Conservation (phyloP, 2,329 filamentous ascomycete genomes). For the Aspergillus uvarum region DNA sequence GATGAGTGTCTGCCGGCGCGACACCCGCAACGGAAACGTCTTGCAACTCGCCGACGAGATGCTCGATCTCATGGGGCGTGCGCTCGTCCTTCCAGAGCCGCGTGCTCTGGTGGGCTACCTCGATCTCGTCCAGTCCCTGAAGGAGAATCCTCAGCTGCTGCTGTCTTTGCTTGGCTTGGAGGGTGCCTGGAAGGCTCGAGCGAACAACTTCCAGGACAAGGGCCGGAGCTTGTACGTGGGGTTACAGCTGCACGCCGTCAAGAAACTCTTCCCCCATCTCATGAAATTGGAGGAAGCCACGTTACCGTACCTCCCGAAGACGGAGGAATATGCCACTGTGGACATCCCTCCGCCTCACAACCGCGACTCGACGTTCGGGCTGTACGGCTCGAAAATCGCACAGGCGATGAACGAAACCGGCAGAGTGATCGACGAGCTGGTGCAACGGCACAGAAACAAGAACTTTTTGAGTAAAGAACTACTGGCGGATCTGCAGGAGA, state of each 20-base stretch:
- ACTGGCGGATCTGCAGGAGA: constrained; percentile 22
- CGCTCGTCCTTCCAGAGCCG: constrained; percentile 31
- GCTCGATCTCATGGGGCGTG: constrained; percentile 60
- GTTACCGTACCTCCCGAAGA: neutral
- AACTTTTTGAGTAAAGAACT: constrained; percentile 25
- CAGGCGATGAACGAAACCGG: neutral
- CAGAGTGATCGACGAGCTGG: constrained; percentile 28
- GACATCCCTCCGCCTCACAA: neutral
- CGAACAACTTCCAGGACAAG: constrained; percentile 22
- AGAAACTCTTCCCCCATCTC: constrained; percentile 29
- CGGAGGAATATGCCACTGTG: neutral
- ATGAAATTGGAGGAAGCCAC: constrained; percentile 28
- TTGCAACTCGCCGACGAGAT: constrained; percentile 65
- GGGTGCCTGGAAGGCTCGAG: constrained; percentile 10
- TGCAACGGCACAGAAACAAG: neutral
- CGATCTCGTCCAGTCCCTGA: constrained; percentile 26
- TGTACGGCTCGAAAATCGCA: neutral
- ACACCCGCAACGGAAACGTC: constrained; percentile 71
- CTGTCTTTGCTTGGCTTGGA: constrained; percentile 30
- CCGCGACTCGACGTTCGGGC: neutral
- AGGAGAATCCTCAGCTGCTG: constrained; percentile 29
- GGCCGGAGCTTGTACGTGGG: constrained; percentile 28
- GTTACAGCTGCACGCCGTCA: constrained; percentile 26
- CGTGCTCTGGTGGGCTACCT: constrained; percentile 33
- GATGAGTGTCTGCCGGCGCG: constrained; percentile 70